Base-by-base conservation (phyloP, 148 eudicot species). In the Limonium bicolor region DNA sequence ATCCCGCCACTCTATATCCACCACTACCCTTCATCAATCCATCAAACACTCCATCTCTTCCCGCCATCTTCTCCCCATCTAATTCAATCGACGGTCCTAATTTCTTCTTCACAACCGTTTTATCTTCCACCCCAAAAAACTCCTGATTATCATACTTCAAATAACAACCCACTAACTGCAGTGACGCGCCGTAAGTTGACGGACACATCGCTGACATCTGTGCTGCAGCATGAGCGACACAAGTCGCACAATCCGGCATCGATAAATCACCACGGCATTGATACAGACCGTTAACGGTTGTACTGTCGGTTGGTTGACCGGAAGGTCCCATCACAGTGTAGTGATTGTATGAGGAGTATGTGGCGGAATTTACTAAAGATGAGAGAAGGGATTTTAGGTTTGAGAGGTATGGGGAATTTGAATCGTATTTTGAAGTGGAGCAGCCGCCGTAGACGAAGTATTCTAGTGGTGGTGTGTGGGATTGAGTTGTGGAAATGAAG, bases 251-350 rank as follows among this genome's bases (percentile, higher is more conserved):
- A 20, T 65, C 67, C 2, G 78, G 72, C 73, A 68, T 65, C 19
- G 74, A 43, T 30, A 76, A 72, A 64, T 76, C 82, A 4, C 75
- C 82, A 0, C 78, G 63, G 41, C 82, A 76, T 30, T 76, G 82
- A 59, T 61, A 76, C 53, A 76, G 65, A 41, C 72, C 82, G 56
- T 72, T 55, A 30, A 72, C 68, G 7, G 57, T 53, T 59, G 65
- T 74, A 5, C 41, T 46, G 7, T 47, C 53, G n/a, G n/a, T n/a
- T n/a, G n/a, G n/a, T n/a, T n/a, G n/a, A n/a, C n/a, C n/a, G 46
- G 52, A 42, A 16, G 72, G 42, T 3, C 69, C 74, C 11, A 39
- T 55, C 32, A 69, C 34, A 16, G 80, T 53, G 61, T 41, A 63
- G 53, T 66, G 71, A 64, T 66, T 59, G 64, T 59, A 74, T 52